These are phyloP conservation scores for Ogataea parapolymorpha DNA, from an alignment of 805 yeast species.

Conservation along the genomic window DNA sequence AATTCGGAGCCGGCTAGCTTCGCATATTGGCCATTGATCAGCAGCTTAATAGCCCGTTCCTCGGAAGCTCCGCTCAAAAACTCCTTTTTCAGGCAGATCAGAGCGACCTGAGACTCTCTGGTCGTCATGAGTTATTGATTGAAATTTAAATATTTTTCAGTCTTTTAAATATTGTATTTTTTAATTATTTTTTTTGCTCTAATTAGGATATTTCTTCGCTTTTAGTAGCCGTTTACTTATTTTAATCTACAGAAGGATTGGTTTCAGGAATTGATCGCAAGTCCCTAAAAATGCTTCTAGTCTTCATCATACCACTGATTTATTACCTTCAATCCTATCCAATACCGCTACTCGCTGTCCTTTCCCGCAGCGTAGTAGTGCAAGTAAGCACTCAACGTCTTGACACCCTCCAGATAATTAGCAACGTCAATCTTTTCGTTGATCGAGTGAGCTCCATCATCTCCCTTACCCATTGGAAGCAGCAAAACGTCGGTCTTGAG, in stretches of 20 bases:
- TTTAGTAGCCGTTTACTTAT: no score
- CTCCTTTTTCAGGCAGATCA: conserved; percentile 19
- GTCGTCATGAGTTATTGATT: conserved; percentile 1
- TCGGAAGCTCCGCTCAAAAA: background rate
- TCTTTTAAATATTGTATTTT: background rate
- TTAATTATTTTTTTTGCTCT: no score
- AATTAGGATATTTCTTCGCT: no score
- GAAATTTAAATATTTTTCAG: background rate
- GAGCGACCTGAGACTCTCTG: conserved; percentile 14
- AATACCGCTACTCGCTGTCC: conserved; percentile 7
- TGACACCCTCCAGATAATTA: conserved; percentile 90
- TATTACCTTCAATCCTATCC: no score
- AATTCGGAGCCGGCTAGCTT: conserved; percentile 13
- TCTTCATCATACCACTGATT: background rate
- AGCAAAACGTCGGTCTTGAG: conserved; percentile 81
- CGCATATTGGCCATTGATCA: conserved; percentile 30
- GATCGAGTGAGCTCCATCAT: conserved; percentile 98
- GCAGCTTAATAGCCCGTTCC: conserved; percentile 7
- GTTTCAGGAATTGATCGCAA: no score
- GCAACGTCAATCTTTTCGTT: conserved; percentile 89
- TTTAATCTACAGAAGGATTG: no score
- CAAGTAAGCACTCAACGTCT: conserved; percentile 88
- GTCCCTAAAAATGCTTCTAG: no score
- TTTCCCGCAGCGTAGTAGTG: conserved; percentile 62
- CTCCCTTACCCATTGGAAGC: conserved; percentile 98